These are phyloP conservation scores for Penicillium sclerotigenum DNA, from an alignment of 2,329 filamentous ascomycete species.

Conservation along the genomic window DNA sequence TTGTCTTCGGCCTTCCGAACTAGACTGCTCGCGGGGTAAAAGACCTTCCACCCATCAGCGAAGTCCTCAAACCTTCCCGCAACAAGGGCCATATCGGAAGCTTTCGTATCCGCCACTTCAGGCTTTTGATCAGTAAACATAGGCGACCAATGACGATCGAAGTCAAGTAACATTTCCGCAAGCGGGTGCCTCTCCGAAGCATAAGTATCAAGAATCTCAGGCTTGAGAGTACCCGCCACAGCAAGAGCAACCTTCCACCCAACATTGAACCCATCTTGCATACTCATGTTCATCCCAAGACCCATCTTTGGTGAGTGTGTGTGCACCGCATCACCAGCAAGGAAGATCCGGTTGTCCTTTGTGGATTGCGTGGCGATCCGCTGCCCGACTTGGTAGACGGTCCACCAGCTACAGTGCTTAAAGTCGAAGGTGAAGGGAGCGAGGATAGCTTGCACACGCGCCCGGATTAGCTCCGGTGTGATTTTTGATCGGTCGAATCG, in stretches of 20 bases:
- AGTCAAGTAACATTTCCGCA: constrained; percentile 64
- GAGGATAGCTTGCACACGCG: constrained; percentile 17
- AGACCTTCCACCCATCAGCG: constrained; percentile 11
- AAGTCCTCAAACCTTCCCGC: constrained; percentile 20
- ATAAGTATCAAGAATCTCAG: constrained; percentile 51
- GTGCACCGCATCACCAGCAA: constrained; percentile 25
- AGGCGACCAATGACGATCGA: constrained; percentile 49
- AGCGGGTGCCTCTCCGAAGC: constrained; percentile 56
- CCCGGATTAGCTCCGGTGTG: constrained; percentile 16
- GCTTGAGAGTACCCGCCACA: constrained; percentile 40
- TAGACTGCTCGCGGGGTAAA: constrained; percentile 8
- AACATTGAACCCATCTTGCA: constrained; percentile 53
- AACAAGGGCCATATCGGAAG: constrained; percentile 16
- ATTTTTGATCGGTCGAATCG: constrained; percentile 22
- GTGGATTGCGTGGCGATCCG: constrained; percentile 18
- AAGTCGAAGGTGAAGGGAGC: constrained; percentile 22
- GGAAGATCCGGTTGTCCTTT: constrained; percentile 17
- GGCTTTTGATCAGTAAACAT: constrained; percentile 13
- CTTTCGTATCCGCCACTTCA: constrained; percentile 6
- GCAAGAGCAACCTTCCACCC: constrained; percentile 56
- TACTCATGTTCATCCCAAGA: constrained; percentile 41
- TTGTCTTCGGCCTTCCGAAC: neutral
- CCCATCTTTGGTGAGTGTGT: constrained; percentile 26
- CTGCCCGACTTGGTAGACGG: constrained; percentile 23
- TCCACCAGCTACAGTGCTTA: constrained; percentile 22